phyloP scores from a whole-genome alignment of 371 early-diverging fungal genomes.

The Actinomortierella wolfii region DNA sequence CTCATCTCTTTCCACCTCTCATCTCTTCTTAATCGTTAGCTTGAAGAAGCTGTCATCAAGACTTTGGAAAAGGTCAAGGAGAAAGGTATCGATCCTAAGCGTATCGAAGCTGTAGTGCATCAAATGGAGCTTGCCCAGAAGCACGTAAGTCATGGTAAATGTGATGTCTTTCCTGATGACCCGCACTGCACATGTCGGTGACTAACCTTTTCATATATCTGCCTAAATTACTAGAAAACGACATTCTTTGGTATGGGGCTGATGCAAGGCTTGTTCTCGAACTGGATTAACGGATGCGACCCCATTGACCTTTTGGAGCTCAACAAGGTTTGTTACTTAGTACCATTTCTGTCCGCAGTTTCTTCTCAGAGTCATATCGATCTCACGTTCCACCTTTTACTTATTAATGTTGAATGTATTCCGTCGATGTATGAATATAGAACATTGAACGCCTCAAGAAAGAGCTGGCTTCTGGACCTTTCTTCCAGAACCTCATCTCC shows the following conservation, averaged over 20 bases:
- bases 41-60: constrained; percentile 71
- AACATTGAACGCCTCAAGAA: constrained; percentile 75
- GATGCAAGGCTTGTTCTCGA: constrained; percentile 76
- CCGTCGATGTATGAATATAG: constrained; percentile 48
- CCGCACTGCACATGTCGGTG: background rate
- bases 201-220: background rate
- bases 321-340: constrained; percentile 72
- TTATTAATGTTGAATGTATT: constrained; percentile 3
- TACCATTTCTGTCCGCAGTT: too few relatives aligned
- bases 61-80: constrained; percentile 70
- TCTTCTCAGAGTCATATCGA: too few relatives aligned
- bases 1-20: constrained; percentile 3
- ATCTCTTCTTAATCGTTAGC: constrained; percentile 27
- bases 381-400: too few relatives aligned
- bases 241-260: constrained; percentile 88
- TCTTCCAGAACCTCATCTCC: constrained; percentile 72
- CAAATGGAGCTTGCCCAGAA: constrained; percentile 88
- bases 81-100: constrained; percentile 77
- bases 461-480: constrained; percentile 65
- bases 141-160: constrained; percentile 61
- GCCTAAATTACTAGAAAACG: constrained; percentile 61
- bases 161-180: background rate
- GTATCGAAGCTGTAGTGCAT: constrained; percentile 89
- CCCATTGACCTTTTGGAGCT: constrained; percentile 86
- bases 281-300: constrained; percentile 91